These are phyloP conservation scores for Physcomitrellopsis africana DNA, from an alignment of 225 moss, liverwort and hornwort genomes.

Conservation along the genomic window DNA sequence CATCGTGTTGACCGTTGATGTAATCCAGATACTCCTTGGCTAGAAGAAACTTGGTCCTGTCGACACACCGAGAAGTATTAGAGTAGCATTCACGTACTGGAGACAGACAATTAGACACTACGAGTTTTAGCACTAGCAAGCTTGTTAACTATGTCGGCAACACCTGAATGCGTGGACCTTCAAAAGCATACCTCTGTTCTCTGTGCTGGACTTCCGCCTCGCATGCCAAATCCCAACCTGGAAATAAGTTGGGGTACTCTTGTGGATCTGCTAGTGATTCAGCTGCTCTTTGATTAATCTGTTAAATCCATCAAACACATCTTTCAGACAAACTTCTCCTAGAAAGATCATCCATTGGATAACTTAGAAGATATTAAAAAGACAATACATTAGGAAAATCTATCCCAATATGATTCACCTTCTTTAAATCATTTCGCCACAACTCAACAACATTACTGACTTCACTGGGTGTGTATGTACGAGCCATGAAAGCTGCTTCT, in stretches of 20 bases:
- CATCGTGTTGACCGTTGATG: constrained; percentile 44
- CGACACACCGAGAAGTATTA: constrained; percentile 19
- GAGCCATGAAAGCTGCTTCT: constrained; percentile 96
- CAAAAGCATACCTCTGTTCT: constrained; percentile 57
- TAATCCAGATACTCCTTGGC: constrained; percentile 65
- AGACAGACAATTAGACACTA: neutral
- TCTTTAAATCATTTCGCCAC: constrained; percentile 95
- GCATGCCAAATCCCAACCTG: constrained; percentile 90
- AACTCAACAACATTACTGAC: constrained; percentile 85
- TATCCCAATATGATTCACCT: constrained; percentile 41
- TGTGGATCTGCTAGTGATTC: constrained; percentile 96
- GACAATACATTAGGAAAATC: neutral
- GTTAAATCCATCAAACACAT: constrained; percentile 20
- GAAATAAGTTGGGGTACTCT: constrained; percentile 94
- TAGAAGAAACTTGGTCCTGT: constrained; percentile 65
- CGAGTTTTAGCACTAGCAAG: neutral
- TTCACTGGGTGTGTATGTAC: constrained; percentile 93
- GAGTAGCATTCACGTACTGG: neutral
- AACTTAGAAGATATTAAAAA: neutral
- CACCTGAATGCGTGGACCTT: constrained; percentile 1
- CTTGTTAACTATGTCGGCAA: neutral
- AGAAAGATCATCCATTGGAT: neutral
- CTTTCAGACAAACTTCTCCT: constrained; percentile 5
- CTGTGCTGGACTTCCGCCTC: constrained; percentile 68
- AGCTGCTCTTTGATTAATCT: constrained; percentile 96